These are phyloP conservation scores for Moesziomyces antarcticus DNA, from an alignment of 1,284 basidiomycete species.

Conservation along the genomic window DNA sequence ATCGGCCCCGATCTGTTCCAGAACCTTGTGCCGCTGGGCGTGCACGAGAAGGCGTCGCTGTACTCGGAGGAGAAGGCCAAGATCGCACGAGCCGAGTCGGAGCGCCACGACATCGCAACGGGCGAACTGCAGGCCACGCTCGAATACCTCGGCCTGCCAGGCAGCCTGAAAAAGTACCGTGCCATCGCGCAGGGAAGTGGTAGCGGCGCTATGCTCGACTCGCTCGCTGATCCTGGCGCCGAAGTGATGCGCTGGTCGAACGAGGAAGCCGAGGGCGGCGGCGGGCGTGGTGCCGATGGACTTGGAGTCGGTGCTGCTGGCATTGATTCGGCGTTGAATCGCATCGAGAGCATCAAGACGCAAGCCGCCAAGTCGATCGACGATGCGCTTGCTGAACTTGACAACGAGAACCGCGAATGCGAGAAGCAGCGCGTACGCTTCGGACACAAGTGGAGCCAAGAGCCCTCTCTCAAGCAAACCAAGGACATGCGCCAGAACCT, in stretches of 20 bases:
- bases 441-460: conserved; percentile 87
- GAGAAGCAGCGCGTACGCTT: conserved; percentile 75
- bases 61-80: conserved; percentile 99
- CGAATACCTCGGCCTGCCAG: conserved; percentile 84
- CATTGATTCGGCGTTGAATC: conserved; percentile 46
- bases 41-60: conserved; percentile 93
- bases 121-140: conserved; percentile 82
- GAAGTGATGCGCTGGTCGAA: conserved; percentile 79
- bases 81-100: conserved; percentile 87
- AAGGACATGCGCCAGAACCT: conserved; percentile 81
- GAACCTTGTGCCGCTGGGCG: conserved; percentile 87
- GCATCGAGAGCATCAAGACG: conserved; percentile 46
- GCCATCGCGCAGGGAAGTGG: conserved; percentile 76
- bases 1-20: conserved; percentile 93
- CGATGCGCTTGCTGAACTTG: conserved; percentile 45
- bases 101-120: conserved; percentile 85
- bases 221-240: conserved; percentile 74
- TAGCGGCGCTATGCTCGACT: conserved; percentile 68
- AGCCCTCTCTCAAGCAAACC: conserved; percentile 75
- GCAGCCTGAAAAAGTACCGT: conserved; percentile 79
- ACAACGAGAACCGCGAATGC: conserved; percentile 68
- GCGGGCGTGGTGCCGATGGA: conserved; percentile 77
- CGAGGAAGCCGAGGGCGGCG: conserved; percentile 75
- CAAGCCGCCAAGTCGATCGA: conserved; percentile 47
- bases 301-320: conserved; percentile 59